Evolutionary conservation across 257 asterid genomes (phyloP).

Genomic region (Coffea canephora): DNA sequence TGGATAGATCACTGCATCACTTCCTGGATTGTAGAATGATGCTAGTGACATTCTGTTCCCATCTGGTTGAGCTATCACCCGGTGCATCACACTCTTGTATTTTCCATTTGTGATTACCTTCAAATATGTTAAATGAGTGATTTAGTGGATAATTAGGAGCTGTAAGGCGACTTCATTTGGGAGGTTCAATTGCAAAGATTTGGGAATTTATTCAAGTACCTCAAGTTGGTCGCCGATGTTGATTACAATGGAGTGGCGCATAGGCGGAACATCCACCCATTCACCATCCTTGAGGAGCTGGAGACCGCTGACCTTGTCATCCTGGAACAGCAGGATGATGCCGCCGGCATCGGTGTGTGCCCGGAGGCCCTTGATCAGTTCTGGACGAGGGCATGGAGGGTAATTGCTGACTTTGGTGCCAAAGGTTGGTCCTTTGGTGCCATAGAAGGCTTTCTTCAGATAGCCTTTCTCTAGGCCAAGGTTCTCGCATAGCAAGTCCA

Average conservation of each 20-base stretch:
- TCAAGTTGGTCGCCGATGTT: conserved; percentile 71
- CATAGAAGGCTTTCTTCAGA: conserved; percentile 58
- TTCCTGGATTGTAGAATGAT: conserved; percentile 65
- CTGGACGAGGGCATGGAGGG: conserved; percentile 73
- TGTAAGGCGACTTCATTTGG: background rate
- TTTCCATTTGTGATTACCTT: conserved; percentile 63
- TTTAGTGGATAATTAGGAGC: background rate
- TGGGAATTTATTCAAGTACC: conserved; percentile 24
- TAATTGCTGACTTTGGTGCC: conserved; percentile 78
- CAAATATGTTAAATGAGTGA: background rate
- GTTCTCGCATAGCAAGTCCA: conserved; percentile 69
- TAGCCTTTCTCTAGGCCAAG: conserved; percentile 74
- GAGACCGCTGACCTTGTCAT: conserved; percentile 71
- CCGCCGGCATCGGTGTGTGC: conserved; percentile 85
- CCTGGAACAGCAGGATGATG: conserved; percentile 68
- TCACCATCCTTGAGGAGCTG: conserved; percentile 68
- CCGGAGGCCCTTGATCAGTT: conserved; percentile 70
- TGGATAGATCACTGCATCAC: conserved; percentile 62
- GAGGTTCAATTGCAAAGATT: background rate
- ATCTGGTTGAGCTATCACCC: conserved; percentile 56
- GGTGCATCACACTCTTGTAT: conserved; percentile 60
- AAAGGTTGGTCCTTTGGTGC: conserved; percentile 61
- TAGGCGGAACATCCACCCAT: conserved; percentile 75
- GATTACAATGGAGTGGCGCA: conserved; percentile 68
- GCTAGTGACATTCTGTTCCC: conserved; percentile 65